Conservation (phyloP, 352 stramenopile species). For the Globisporangium yorkense region DNA sequence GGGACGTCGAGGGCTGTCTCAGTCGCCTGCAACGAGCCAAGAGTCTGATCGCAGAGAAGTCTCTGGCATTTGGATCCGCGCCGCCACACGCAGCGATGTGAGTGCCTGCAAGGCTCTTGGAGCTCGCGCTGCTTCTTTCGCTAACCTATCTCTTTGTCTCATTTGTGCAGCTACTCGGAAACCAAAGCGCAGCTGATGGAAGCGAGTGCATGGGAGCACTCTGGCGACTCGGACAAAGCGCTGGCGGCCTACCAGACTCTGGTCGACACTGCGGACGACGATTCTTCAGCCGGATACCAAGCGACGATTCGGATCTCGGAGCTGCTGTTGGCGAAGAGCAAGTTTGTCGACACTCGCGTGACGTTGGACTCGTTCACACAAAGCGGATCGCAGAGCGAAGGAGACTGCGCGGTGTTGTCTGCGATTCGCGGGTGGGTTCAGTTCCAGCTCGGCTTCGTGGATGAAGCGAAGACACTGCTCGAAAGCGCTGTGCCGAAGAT, state of each 20-base stretch:
- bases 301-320: constrained; percentile 40
- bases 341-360: constrained; percentile 24
- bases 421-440: constrained; percentile 47
- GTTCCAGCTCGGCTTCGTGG: constrained; percentile 31
- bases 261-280: constrained; percentile 17
- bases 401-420: constrained; percentile 16
- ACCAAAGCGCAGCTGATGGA: constrained; percentile 45
- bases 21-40: constrained; percentile 38
- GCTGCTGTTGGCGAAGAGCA: constrained; percentile 30
- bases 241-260: constrained; percentile 35
- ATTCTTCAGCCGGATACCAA: constrained; percentile 14
- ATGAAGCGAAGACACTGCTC: constrained; percentile 31
- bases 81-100: constrained; percentile 35
- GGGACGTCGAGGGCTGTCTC: constrained; percentile 60
- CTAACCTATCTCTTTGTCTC: neutral
- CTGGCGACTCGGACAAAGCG: constrained; percentile 35
- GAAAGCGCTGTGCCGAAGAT: constrained; percentile 30
- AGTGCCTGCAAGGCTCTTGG: constrained; percentile 6
- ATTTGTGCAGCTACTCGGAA: constrained; percentile 42
- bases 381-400: constrained; percentile 3
- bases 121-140: neutral
- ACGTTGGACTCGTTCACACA: constrained; percentile 21
- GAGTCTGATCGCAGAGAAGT: constrained; percentile 41
- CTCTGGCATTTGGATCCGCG: constrained; percentile 25
- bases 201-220: constrained; percentile 47